A percentile compares a stretch with the other conserved stretches of the same genome.
Conservation (phyloP, 1,284 basidiomycete genomes). For the Apiotrichum gracile region DNA sequence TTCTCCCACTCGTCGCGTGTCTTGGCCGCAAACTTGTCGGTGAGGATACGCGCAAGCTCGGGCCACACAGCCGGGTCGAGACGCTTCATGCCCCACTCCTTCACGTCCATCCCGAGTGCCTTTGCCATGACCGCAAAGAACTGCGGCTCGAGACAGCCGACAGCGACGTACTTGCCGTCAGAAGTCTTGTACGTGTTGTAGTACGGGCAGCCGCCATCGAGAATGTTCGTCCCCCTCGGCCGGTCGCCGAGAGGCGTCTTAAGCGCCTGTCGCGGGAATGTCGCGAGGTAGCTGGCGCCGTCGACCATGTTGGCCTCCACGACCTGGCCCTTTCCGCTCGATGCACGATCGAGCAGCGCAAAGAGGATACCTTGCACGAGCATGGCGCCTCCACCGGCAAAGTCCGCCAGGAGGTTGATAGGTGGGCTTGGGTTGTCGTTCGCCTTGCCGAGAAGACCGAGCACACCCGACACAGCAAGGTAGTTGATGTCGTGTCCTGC, state of each 20-base stretch:
- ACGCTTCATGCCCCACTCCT: not conserved
- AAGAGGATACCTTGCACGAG: constrained; percentile 17
- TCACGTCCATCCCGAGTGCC: no score
- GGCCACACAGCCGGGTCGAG: constrained; percentile 3
- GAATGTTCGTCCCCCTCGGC: constrained; percentile 10
- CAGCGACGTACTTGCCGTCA: constrained; percentile 11
- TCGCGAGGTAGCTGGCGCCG: constrained; percentile 11
- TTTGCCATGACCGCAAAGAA: constrained; percentile 12
- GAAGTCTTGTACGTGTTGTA: constrained; percentile 8
- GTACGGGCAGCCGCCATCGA: constrained; percentile 17
- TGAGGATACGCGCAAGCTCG: constrained; percentile 1
- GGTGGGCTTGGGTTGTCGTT: constrained; percentile 8
- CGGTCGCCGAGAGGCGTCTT: not conserved
- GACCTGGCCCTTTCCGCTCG: constrained; percentile 15
- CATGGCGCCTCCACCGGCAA: constrained; percentile 17
- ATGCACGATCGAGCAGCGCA: constrained; percentile 8
- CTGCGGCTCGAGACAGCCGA: constrained; percentile 17
- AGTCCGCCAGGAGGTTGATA: constrained; percentile 18
- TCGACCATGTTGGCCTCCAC: constrained; percentile 17
- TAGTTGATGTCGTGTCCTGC: constrained; percentile 21
- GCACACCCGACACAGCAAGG: constrained; percentile 15
- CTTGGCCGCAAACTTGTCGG: constrained; percentile 6
- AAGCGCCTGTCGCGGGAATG: constrained; percentile 12
- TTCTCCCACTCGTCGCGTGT: constrained; percentile 10
- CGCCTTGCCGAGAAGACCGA: constrained; percentile 7